Base-by-base conservation (phyloP, 331 rosid genomes). In the Acacia pycnantha region DNA sequence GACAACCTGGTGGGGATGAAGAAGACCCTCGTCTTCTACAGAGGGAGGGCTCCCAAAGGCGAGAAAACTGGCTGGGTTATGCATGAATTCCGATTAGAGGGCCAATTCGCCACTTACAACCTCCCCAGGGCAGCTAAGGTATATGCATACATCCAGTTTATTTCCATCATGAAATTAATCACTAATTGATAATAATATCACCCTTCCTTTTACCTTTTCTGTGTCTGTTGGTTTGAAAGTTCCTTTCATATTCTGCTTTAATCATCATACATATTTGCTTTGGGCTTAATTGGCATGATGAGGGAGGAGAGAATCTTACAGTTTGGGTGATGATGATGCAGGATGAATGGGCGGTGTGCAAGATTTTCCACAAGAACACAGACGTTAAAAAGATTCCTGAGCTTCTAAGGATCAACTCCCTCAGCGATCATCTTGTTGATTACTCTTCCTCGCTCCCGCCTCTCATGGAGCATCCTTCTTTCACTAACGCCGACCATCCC, bases 321-420 rank as follows among this genome's bases (percentile, higher is more conserved):
- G 40, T 26, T 43, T 33, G 21, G 8, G 8, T 5, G 24, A 65
- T 65, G 43, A 65, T 65, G 71, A 6, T 65, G 67, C 85, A 96
- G 99, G 94, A 90, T 65, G 99, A 94, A 87, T 96, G 99, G 99
- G 99, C 88, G 37, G 99, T 95, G 22, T 78, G 87, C 84, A 90
- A 89, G 73, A 89, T 95, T 71, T 87, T 92, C 84, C 97, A 94
- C 94, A 96, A 96, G 88, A 90, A 81, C 87, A 66, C 86, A 35
- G 93, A 84, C 78, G 74, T 79, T 0, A 88, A 83, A 19, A 88
- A 77, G 73, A 40, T 77, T 76, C 75, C 82, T 50, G 83, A 77
- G 8, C 90, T 83, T 10, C 6, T 80, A 64, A 83, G 91, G 73
- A 85, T 88, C 37, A 87, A 86, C 82, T 87, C 92, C n/a, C 80